Evolutionary conservation across 192 early-diverging fungal species (phyloP), one percentile per base, ranked within the genome.

Genomic region (Linnemannia hyalina): DNA sequence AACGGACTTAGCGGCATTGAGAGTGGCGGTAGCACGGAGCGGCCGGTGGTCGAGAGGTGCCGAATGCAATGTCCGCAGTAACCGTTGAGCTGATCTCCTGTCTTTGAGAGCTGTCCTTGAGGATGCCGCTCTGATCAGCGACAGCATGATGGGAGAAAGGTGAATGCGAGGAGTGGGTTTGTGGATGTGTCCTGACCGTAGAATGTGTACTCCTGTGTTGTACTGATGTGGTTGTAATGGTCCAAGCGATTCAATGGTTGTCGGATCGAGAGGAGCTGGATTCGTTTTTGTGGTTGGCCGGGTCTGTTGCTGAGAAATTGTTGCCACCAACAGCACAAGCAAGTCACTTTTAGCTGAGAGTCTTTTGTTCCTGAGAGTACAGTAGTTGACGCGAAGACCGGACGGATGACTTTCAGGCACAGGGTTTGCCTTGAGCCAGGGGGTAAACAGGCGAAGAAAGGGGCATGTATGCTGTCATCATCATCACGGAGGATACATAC

Each of bases 41-140:
- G 46, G 23, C 52, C 54, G 46, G 40, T 15, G 52, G 40, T 46
- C 38, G 18, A 71, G 68, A n/a, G 68, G 38, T 36, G 4, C 60
- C 13, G 60, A 65, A 29, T 26, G 60, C 13, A 40, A 36, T 20
- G 44, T 76, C 68, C 47, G 47, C 35, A 13, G 68, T 20, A 55
- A 38, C 13, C 44, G 40, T 4, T 3, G 40, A 16, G 70, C 44
- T 32, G 60, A 65, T 65, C 60, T 65, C 60, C 29, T 32, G 26
- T 65, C 60, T 29, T 29, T 29, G 60, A 26, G 29, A 15, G 9
- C 60, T 29, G 60, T 32, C 60, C 60, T 65, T 6, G 60, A 32
- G 55, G 78, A 23, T 36, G 78, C 36, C 52, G 78, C 70, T 41
- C 70, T 79, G 78, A 79, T 79, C 54, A 79, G 70, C 70, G 78